phyloP scores from a whole-genome alignment of 169 alveolate species.

The Cryptosporidium meleagridis region DNA sequence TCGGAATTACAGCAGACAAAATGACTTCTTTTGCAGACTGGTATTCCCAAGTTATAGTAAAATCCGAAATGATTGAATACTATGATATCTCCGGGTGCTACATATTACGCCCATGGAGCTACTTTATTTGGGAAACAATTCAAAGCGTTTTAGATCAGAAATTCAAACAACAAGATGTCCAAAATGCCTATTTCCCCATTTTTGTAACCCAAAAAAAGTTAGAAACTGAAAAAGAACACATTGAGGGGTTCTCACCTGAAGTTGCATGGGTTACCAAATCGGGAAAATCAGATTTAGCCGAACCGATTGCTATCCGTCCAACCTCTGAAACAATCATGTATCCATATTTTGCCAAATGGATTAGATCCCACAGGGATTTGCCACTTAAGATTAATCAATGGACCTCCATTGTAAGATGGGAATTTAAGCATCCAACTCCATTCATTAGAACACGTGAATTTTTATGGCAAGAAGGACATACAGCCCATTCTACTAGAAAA shows the following conservation, averaged over 20 bases:
- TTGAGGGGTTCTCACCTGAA: slow-evolving; percentile 99
- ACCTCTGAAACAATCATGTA: slow-evolving; percentile 99
- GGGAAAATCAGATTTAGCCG: slow-evolving; percentile 93
- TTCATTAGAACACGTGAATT: slow-evolving; percentile 99
- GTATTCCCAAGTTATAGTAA: slow-evolving; percentile 92
- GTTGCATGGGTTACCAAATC: slow-evolving; percentile 99
- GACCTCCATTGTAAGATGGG: slow-evolving; percentile 99
- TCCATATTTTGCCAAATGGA: slow-evolving; percentile 98
- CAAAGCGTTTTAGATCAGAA: slow-evolving; percentile 91
- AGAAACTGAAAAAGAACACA: slow-evolving; percentile 96
- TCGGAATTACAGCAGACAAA: slow-evolving; percentile 86
- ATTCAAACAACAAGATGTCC: slow-evolving; percentile 90
- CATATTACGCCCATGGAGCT: slow-evolving; percentile 97
- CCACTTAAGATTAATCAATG: slow-evolving; percentile 98
- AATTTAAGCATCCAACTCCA: slow-evolving; percentile 99
- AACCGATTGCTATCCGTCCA: slow-evolving; percentile 98
- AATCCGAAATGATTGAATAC: slow-evolving; percentile 97
- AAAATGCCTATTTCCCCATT: slow-evolving; percentile 96
- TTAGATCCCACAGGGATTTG: slow-evolving; percentile 97
- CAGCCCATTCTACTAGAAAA: slow-evolving; percentile 98
- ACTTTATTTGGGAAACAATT: slow-evolving; percentile 97
- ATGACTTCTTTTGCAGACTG: slow-evolving; percentile 86
- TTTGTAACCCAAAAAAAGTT: slow-evolving; percentile 94
- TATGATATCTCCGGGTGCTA: slow-evolving; percentile 99
- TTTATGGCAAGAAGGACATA: slow-evolving; percentile 99